Evolutionary conservation across 208 protist genomes (phyloP), one percentile per base, ranked within the genome.

Genomic region (Trypanosoma brucei): DNA sequence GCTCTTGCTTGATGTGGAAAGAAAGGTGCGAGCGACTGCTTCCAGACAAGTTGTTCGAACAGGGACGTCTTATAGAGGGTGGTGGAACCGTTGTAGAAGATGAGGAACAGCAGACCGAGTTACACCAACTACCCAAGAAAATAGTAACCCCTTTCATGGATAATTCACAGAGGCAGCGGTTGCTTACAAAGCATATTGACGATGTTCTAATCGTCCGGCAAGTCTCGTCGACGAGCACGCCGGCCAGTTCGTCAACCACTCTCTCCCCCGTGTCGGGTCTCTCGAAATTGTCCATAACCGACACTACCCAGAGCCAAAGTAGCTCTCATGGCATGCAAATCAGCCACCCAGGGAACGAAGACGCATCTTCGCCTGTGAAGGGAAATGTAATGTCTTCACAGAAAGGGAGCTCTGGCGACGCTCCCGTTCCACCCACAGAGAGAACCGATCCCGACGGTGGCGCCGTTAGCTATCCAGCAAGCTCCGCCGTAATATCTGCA

Each of bases 1-100:
- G 50, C 30, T 46, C 31, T 22, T 70, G 56, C 35, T 38, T 48
- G 8, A 59, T 63, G 64, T 70, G 55, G 64, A 70, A 70, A n/a
- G 56, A 70, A 34, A 62, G 14, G 39, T 58, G 62, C 40, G 57
- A 63, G 22, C 55, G 38, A 3, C 35, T 70, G 40, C n/a, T 14
- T 2, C 31, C 55, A 2, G 54, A 61, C 0, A 48, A 22, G 35
- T 35, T 53, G 1, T 13, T 40, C 35, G 37, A 45, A 36, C 39
- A 22, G 45, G 38, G 45, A 35, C 14, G 42, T 8, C 22, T 45
- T 34, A 44, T 46, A 35, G 30, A 60, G 52, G 30, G 61, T 31
- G 13, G 59, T 8, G 14, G 37, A 45, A 8, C 22, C 2, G 5
- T 37, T 22, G 61, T 54, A 35, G 35, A 55, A 37, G 14, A 1